phyloP scores from a whole-genome alignment of 1,284 basidiomycete genomes.

The Tilletia caries region DNA sequence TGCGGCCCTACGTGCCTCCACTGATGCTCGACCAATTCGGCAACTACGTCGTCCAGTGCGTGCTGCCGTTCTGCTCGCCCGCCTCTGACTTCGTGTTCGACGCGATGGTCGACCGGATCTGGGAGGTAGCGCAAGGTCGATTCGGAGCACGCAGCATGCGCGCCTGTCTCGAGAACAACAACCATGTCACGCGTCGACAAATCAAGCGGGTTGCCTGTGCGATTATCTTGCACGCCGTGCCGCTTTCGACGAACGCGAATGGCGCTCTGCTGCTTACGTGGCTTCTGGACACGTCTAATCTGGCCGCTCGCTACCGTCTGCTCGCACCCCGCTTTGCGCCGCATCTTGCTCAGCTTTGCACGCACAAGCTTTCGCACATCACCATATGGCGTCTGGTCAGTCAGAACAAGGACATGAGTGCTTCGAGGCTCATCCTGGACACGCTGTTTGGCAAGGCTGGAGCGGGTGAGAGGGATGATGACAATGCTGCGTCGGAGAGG shows the following conservation, averaged over 20 bases:
- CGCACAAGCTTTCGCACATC: constrained; percentile 92
- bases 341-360: constrained; percentile 91
- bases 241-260: constrained; percentile 94
- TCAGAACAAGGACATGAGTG: constrained; percentile 51
- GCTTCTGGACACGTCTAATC: constrained; percentile 88
- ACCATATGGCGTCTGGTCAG: constrained; percentile 71
- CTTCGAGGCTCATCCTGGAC: constrained; percentile 47
- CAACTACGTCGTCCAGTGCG: constrained; percentile 96
- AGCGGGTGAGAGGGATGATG: constrained; percentile 55
- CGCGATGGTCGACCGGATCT: constrained; percentile 94
- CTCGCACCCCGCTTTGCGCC: constrained; percentile 92
- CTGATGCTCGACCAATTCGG: constrained; percentile 93
- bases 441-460: constrained; percentile 54
- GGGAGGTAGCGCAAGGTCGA: constrained; percentile 93
- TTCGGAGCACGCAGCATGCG: constrained; percentile 97
- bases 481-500: not conserved
- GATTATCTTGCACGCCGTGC: constrained; percentile 93
- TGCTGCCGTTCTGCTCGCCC: constrained; percentile 83
- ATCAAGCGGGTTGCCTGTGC: constrained; percentile 86
- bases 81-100: constrained; percentile 94
- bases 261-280: constrained; percentile 91
- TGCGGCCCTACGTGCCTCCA: constrained; percentile 87
- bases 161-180: constrained; percentile 83
- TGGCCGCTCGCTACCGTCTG: constrained; percentile 86
- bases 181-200: constrained; percentile 64